Evolutionary conservation across 352 stramenopile species (phyloP).

Genomic region (Globisporangium spiculum): DNA sequence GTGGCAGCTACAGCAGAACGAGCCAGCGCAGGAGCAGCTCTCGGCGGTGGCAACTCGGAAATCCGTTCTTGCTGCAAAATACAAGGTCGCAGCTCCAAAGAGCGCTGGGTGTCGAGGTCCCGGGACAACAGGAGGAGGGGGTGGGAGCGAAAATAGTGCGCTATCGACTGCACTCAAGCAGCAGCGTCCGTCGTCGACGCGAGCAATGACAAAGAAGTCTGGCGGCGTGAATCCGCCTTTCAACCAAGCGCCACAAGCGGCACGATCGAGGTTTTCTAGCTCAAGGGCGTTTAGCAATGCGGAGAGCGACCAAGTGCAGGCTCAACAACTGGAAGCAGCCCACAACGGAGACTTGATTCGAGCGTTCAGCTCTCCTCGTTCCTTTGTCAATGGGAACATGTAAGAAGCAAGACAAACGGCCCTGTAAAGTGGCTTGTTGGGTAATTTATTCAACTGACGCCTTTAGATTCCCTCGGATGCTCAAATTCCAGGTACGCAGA

Average conservation of each 20-base stretch:
- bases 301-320: neutral
- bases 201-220: neutral
- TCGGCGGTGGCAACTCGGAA: neutral
- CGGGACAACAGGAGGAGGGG: no score
- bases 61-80: conserved; percentile 2
- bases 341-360: neutral
- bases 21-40: neutral
- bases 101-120: conserved; percentile 10
- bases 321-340: conserved; percentile 10
- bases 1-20: conserved; percentile 7
- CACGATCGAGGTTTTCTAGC: neutral
- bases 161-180: neutral
- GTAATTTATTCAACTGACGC: neutral
- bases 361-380: conserved; percentile 7
- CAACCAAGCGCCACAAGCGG: neutral
- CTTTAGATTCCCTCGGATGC: neutral
- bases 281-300: conserved; percentile 2
- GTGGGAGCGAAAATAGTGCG: neutral
- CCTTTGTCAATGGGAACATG: neutral
- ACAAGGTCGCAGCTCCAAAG: conserved; percentile 6
- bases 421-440: neutral
- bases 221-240: neutral
- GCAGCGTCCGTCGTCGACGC: conserved; percentile 11
- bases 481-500: neutral
- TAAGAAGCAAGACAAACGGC: neutral